These are phyloP conservation scores for Orbilia oligospora DNA, from an alignment of 2,329 filamentous ascomycete genomes.

Conservation along the genomic window DNA sequence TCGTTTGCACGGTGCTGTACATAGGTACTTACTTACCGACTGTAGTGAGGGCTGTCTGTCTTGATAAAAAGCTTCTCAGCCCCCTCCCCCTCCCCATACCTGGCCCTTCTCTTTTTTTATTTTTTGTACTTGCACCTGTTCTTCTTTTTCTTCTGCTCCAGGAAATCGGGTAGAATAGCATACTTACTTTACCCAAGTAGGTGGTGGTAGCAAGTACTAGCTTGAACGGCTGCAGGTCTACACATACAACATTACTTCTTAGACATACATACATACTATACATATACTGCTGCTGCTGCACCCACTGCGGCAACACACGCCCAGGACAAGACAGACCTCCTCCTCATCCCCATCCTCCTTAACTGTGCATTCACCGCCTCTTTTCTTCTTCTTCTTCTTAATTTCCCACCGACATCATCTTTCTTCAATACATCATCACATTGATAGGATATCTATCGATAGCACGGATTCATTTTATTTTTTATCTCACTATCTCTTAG, in stretches of 20 bases:
- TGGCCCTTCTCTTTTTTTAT: slow-evolving; percentile 11
- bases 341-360: slow-evolving; percentile 29
- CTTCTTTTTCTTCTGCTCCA: slow-evolving; percentile 1
- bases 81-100: slow-evolving; percentile 24
- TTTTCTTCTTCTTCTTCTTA: slow-evolving; percentile 9
- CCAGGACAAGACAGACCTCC: not conserved
- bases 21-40: not conserved
- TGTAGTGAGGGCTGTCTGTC: not conserved
- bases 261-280: not conserved
- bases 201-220: not conserved
- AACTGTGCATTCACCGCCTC: slow-evolving; percentile 27
- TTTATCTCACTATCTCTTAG: too few relatives aligned
- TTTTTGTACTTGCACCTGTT: not conserved
- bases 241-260: not conserved
- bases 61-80: slow-evolving; percentile 45
- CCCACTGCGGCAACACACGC: slow-evolving; percentile 21
- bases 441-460: slow-evolving; percentile 14
- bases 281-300: slow-evolving; percentile 8
- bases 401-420: not conserved
- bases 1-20: slow-evolving; percentile 12
- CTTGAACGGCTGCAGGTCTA: slow-evolving; percentile 20
- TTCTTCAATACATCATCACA: not conserved
- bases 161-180: slow-evolving; percentile 31
- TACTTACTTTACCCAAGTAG: slow-evolving; percentile 5
- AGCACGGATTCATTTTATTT: not conserved